Percentiles rank a stretch among this genome's conserved stretches.
phyloP scores from a whole-genome alignment of 441 rosid species.

The Corymbia calophylla region DNA sequence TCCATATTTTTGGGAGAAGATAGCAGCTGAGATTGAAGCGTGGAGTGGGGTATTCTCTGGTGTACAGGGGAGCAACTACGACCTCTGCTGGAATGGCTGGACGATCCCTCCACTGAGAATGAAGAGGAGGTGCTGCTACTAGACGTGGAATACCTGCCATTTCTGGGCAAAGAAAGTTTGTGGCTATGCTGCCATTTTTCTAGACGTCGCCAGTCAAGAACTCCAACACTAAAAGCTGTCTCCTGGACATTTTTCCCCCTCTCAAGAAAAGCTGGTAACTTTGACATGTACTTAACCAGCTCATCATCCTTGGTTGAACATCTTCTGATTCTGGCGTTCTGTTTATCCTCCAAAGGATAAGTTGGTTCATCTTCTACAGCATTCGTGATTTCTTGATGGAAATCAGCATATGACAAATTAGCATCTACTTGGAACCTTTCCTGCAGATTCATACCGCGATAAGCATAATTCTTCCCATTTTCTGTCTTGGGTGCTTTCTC shows the following conservation, averaged over 20 bases:
- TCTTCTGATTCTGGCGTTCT: slow-evolving; percentile 9
- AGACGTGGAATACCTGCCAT: slow-evolving; percentile 43
- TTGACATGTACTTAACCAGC: slow-evolving; percentile 89
- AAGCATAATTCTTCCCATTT: slow-evolving; percentile 15
- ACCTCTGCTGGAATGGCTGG: slow-evolving; percentile 41
- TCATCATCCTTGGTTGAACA: slow-evolving; percentile 46
- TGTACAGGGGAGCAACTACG: slow-evolving; percentile 36
- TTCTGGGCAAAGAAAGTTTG: slow-evolving; percentile 30
- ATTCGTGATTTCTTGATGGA: slow-evolving; percentile 33
- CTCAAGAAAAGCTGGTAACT: slow-evolving; percentile 80
- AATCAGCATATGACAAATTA: slow-evolving; percentile 37
- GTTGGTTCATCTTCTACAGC: slow-evolving; percentile 27
- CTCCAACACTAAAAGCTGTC: slow-evolving; percentile 74
- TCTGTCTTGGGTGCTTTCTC: slow-evolving; percentile 18
- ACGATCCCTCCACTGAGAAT: slow-evolving; percentile 45
- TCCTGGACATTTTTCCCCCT: slow-evolving; percentile 47
- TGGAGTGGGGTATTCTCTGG: slow-evolving; percentile 32
- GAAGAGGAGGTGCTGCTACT: slow-evolving; percentile 43
- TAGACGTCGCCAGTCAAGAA: slow-evolving; percentile 84
- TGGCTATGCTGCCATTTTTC: slow-evolving; percentile 75
- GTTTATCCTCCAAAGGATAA: slow-evolving; percentile 16
- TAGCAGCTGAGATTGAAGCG: slow-evolving; percentile 43
- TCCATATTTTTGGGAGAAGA: slow-evolving; percentile 31
- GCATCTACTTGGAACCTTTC: slow-evolving; percentile 38
- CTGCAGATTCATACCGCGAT: slow-evolving; percentile 17